These are phyloP conservation scores for Camelina laxa DNA, from an alignment of 345 rosid genomes.

Conservation along the genomic window DNA sequence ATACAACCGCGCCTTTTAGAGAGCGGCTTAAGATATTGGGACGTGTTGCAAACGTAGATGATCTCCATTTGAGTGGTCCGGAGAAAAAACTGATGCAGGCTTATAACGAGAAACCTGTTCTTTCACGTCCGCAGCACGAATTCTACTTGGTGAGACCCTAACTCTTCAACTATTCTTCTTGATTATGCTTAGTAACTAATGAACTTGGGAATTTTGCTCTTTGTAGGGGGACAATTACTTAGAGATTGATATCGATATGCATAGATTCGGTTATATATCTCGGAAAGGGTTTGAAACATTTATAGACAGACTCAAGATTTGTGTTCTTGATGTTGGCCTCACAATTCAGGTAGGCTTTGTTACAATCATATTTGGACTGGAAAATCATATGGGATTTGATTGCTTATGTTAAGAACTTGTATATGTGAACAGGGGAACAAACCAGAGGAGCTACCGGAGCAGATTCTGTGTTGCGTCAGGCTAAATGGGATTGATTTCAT, in stretches of 20 bases:
- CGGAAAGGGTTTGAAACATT: conserved; percentile 91
- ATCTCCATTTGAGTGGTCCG: conserved; percentile 81
- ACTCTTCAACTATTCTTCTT: background rate
- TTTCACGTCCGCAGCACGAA: conserved; percentile 95
- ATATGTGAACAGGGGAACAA: conserved; percentile 70
- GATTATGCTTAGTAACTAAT: conserved; percentile 11
- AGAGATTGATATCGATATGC: conserved; percentile 95
- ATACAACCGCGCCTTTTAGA: conserved; percentile 67
- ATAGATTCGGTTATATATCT: conserved; percentile 89
- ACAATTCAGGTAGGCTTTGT: conserved; percentile 74
- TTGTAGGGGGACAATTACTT: conserved; percentile 88
- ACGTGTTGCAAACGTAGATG: conserved; percentile 89
- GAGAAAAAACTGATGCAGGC: conserved; percentile 97
- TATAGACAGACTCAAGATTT: conserved; percentile 73
- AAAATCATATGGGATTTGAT: background rate
- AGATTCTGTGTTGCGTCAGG: conserved; percentile 79
- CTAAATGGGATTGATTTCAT: conserved; percentile 77
- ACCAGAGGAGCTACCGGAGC: conserved; percentile 93
- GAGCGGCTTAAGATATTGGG: conserved; percentile 97
- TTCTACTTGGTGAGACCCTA: conserved; percentile 60
- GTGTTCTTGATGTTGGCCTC: conserved; percentile 87
- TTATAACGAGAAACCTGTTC: conserved; percentile 98
- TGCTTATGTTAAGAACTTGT: conserved; percentile 20
- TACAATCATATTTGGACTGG: background rate
- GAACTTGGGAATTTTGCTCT: conserved; percentile 7